Evolutionary conservation across 495 filamentous ascomycete species (phyloP), one percentile per base, ranked within the genome.

Genomic region (Astrocystis sublimbata): DNA sequence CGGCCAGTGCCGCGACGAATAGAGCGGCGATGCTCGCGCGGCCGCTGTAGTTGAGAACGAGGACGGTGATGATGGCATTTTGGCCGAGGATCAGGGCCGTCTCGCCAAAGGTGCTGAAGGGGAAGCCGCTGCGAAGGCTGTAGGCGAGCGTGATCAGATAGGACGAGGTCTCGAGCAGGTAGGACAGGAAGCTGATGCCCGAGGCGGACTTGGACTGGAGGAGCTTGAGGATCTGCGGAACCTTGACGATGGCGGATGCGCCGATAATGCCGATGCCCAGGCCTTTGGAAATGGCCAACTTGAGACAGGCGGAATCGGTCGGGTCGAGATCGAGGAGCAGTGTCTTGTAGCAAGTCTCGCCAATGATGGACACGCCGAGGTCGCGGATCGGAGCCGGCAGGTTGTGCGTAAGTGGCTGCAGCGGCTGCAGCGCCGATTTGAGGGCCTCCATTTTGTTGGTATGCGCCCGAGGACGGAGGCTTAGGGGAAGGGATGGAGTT

Each of bases 31-130:
- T 72, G 45, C 68, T 72, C 0, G 69, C 73, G 65, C 83, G 81
- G 12, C 88, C 90, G 53, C 84, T 83, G 71, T 89, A 97, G 62
- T 87, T 86, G 76, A 98, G 75, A 54, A 98, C 91, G 66, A 97
- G 72, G 36, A 89, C 84, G 7, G 88, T 84, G 69, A 98, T 93
- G 50, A 91, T 86, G 26, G 96, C 83, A 81, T 98, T 96, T 78
- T 98, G 94, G 43, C 87, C 86, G 13, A 92, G 83, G 62, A 98
- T 96, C 67, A 98, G 79, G 36, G 90, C 92, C 41, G 91, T 91
- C 83, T 98, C 94, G 70, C 94, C 94, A 69, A 89, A 98, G 17
- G 94, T 98, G 81, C 89, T 93, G 76, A 98, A 94, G 15, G 96
- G 93, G 71, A 96, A 96, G 6, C 88, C 88, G 67, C 92, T 89